Conservation (phyloP, 768 basidiomycete species). For the Boletus pseudo-olivaceus region DNA sequence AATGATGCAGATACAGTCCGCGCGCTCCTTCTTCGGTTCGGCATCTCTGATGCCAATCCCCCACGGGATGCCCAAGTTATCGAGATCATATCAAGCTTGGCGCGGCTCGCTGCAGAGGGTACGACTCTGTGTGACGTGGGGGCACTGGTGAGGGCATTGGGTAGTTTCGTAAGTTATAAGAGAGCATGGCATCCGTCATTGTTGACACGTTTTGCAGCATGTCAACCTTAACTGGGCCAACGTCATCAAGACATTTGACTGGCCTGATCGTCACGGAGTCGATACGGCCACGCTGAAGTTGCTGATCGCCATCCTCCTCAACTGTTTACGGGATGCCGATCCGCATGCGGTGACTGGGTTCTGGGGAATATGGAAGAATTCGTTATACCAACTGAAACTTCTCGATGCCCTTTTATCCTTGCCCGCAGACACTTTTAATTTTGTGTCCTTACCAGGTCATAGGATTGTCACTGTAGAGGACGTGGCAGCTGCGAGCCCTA, state of each 20-base stretch:
- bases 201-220: slow-evolving; percentile 42
- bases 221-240: slow-evolving; percentile 73
- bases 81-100: slow-evolving; percentile 67
- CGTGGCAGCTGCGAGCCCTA: slow-evolving; percentile 77
- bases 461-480: slow-evolving; percentile 88
- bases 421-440: slow-evolving; percentile 88
- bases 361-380: slow-evolving; percentile 83
- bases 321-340: slow-evolving; percentile 72
- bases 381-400: slow-evolving; percentile 80
- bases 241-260: slow-evolving; percentile 84
- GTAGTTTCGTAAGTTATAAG: slow-evolving; percentile 62
- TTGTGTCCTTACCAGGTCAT: slow-evolving; percentile 81
- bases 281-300: slow-evolving; percentile 89
- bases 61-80: slow-evolving; percentile 68
- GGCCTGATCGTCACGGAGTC: slow-evolving; percentile 76
- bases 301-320: slow-evolving; percentile 81
- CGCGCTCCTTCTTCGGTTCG: slow-evolving; percentile 70
- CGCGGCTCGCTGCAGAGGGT: slow-evolving; percentile 70
- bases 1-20: slow-evolving; percentile 67
- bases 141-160: slow-evolving; percentile 66
- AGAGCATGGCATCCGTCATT: not conserved
- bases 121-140: slow-evolving; percentile 70
- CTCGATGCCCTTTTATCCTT: slow-evolving; percentile 86
- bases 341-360: slow-evolving; percentile 82
- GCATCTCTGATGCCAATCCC: slow-evolving; percentile 66